A percentile compares a stretch with the other conserved stretches of the same genome.
phyloP scores from a whole-genome alignment of 352 stramenopile species.

The Phytophthora tubulina region DNA sequence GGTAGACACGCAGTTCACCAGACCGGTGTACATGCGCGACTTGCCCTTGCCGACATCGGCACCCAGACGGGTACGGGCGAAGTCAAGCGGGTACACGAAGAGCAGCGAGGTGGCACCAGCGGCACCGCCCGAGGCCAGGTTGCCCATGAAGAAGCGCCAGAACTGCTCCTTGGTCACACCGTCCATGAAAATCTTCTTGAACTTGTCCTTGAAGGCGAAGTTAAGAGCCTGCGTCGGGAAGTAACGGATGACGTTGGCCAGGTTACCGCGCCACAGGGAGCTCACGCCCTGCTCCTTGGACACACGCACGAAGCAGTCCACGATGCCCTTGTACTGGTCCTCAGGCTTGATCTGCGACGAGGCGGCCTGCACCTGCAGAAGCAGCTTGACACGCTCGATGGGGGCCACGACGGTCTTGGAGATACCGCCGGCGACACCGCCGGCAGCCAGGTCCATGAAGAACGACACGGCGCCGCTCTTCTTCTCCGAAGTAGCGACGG shows the following conservation, averaged over 20 bases:
- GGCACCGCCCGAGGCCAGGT: conserved; percentile 98
- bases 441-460: conserved; percentile 84
- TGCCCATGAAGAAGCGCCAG: conserved; percentile 98
- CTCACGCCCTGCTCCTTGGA: conserved; percentile 88
- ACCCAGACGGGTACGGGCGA: conserved; percentile 98
- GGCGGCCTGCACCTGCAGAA: conserved; percentile 92
- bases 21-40: conserved; percentile 97
- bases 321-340: conserved; percentile 93
- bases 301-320: conserved; percentile 92
- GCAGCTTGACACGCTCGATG: conserved; percentile 93
- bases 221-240: conserved; percentile 94
- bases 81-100: conserved; percentile 98
- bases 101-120: conserved; percentile 97
- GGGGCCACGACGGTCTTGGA: conserved; percentile 93
- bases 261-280: conserved; percentile 94
- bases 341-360: conserved; percentile 93
- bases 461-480: conserved; percentile 71
- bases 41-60: conserved; percentile 98
- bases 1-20: conserved; percentile 97
- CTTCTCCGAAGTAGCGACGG: conserved; percentile 81
- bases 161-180: conserved; percentile 97
- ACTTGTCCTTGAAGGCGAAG: conserved; percentile 96
- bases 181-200: conserved; percentile 91
- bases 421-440: conserved; percentile 88
- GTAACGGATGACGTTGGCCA: conserved; percentile 94